Evolutionary conservation across 2,329 filamentous ascomycete genomes (phyloP), one percentile per base, ranked within the genome.

Genomic region (Cercospora berteroae): DNA sequence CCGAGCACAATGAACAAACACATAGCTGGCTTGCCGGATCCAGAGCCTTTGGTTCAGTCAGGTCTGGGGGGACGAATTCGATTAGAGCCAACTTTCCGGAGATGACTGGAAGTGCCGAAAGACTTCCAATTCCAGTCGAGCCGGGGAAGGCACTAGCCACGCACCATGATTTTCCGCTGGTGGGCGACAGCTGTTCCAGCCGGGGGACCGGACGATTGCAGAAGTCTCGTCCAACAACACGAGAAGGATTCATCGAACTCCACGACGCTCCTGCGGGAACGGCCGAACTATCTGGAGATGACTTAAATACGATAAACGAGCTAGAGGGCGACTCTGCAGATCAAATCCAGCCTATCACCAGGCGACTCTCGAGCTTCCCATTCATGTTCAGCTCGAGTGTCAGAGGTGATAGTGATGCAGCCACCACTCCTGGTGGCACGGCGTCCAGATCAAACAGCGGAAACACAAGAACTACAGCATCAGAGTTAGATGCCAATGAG

Each of bases 151-250:
- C 33, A 58, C 1, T 23, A 16, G 16, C 55, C n/a, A n/a, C 29
- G 20, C 48, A 29, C 12, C 48, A 27, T 16, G 48, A 55, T 25
- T 9, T 55, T 7, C 7, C 48, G 12, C 23, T 55, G 23, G 12
- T 29, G 48, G 48, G 55, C n/a, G 55, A 33, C n/a, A 42, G 23
- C 36, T 25, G 31, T 29, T 62, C 42, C n/a, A 62, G 57, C 18
- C 62, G 62, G 13, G 66, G 62, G 31, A 57, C 31, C 10, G 42
- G 50, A 3, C 36, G 62, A 10, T 39, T 67, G 27, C 66, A 64
- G n/a, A 67, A 67, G 20, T 65, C 66, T 23, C 59, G 60, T 9
- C 63, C 66, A 3, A 60, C 62, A 5, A 27, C 59, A 29, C 33
- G 36, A 50, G 39, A 57, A 58, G 66, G 57, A 13, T 20, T 58